These are phyloP conservation scores for Aquilaria yunnanensis DNA, from an alignment of 345 rosid species.

Conservation along the genomic window DNA sequence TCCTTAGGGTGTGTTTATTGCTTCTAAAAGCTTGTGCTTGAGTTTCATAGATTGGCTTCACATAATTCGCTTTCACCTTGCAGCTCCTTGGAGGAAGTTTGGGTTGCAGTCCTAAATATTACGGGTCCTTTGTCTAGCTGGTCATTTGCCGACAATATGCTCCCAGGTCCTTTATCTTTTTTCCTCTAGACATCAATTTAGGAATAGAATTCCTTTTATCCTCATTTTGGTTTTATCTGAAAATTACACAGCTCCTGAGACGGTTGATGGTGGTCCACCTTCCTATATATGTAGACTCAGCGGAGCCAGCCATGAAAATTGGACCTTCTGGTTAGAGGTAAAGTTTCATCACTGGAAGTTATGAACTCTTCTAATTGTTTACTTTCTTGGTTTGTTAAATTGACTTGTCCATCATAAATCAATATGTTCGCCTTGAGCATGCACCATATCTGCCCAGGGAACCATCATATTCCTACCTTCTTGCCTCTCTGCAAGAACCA, in stretches of 20 bases:
- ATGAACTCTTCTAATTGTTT: neutral
- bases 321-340: constrained; percentile 97
- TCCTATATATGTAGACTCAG: constrained; percentile 83
- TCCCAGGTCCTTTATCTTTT: constrained; percentile 44
- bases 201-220: neutral
- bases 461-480: too few relatives aligned
- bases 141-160: constrained; percentile 79
- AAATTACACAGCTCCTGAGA: constrained; percentile 55
- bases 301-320: constrained; percentile 60
- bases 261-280: constrained; percentile 57
- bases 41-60: neutral
- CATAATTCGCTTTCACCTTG: constrained; percentile 10
- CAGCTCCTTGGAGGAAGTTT: constrained; percentile 83
- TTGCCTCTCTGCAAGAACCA: neutral
- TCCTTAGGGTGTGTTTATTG: constrained; percentile 69
- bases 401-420: neutral
- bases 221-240: neutral
- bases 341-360: constrained; percentile 3
- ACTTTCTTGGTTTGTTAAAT: neutral
- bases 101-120: constrained; percentile 89
- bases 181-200: constrained; percentile 1
- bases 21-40: neutral
- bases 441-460: too few relatives aligned
- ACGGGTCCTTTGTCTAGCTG: constrained; percentile 89
- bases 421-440: neutral